Evolutionary conservation across 2,329 filamentous ascomycete species (phyloP), one percentile per base, ranked within the genome.

Genomic region (Claviceps monticola): DNA sequence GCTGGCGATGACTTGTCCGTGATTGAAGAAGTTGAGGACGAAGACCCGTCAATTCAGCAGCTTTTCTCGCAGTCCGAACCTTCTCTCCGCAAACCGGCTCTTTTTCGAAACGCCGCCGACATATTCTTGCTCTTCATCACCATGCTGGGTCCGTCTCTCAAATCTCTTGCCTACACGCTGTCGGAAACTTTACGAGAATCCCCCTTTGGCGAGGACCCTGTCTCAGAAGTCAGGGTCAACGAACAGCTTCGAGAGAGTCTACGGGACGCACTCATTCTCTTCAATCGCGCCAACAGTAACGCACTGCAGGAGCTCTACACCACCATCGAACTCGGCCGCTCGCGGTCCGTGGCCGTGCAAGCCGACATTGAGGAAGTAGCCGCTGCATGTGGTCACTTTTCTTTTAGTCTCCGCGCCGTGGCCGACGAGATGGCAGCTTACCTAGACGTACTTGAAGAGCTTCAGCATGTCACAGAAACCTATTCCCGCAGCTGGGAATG

Each of bases 291-390:
- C 9, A 80, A 90, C 57, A 80, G 79, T 52, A 80, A 84, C 48
- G 89, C 93, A 0, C 71, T 98, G 6, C 76, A 82, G 52, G 77
- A 85, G 53, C 74, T 98, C 1, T 97, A 98, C 66, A 82, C 79
- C 56, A 86, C 79, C 49, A 88, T 89, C 54, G 83, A 89, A 59
- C 74, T 89, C 41, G 80, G 79, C 11, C 80, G 80, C 53, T 73
- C 81, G 3, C 77, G 81, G 43, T 83, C 84, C 0, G 76, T 88
- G 50, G 84, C 85, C 55, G 77, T 91, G 8, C 84, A 94, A 62
- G 93, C 91, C 2, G 93, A 97, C 65, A 89, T 95, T 53, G 93
- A 98, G 65, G 93, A 98, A 66, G 90, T 97, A 11, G 90, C 91
- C 42, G 91, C 93, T n/a, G 94, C 90, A 52, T 98, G 93, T 62